Evolutionary conservation across 345 rosid genomes (phyloP).

Genomic region (Pugionium cornutum): DNA sequence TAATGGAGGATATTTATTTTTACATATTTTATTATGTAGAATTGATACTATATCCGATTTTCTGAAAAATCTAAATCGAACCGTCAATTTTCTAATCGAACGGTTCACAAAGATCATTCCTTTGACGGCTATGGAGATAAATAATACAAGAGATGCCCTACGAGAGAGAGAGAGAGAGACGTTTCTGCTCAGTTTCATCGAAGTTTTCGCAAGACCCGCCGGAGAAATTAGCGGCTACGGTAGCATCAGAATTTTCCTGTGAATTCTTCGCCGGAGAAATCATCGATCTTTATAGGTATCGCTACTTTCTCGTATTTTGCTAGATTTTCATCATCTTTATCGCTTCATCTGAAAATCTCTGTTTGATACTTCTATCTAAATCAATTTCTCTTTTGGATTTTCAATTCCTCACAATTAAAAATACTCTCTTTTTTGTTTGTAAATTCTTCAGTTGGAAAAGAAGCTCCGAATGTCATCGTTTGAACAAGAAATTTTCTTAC

Average conservation of each 20-base stretch:
- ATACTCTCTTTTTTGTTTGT: neutral
- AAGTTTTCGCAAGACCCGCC: neutral
- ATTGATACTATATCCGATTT: no score
- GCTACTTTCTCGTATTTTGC: slow-evolving; percentile 1
- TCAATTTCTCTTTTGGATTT: slow-evolving; percentile 7
- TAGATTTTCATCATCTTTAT: neutral
- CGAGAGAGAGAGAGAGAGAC: slow-evolving; percentile 14
- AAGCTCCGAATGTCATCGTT: slow-evolving; percentile 26
- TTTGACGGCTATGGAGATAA: slow-evolving; percentile 5
- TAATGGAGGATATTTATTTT: no score
- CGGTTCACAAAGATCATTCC: slow-evolving; percentile 4
- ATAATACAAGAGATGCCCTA: slow-evolving; percentile 24
- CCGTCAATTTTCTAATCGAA: slow-evolving; percentile 23
- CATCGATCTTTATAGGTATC: slow-evolving; percentile 18
- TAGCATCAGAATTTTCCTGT: neutral
- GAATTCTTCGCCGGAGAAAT: neutral
- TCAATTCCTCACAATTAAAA: neutral
- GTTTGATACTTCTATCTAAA: neutral
- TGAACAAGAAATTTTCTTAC: slow-evolving; percentile 59
- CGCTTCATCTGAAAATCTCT: neutral
- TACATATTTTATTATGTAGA: no score
- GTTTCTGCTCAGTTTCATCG: slow-evolving; percentile 6
- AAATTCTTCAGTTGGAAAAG: slow-evolving; percentile 1
- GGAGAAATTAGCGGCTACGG: slow-evolving; percentile 11
- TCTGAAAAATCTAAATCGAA: neutral